Conservation (phyloP, 371 early-diverging fungal genomes). For the Mucor saturninus region DNA sequence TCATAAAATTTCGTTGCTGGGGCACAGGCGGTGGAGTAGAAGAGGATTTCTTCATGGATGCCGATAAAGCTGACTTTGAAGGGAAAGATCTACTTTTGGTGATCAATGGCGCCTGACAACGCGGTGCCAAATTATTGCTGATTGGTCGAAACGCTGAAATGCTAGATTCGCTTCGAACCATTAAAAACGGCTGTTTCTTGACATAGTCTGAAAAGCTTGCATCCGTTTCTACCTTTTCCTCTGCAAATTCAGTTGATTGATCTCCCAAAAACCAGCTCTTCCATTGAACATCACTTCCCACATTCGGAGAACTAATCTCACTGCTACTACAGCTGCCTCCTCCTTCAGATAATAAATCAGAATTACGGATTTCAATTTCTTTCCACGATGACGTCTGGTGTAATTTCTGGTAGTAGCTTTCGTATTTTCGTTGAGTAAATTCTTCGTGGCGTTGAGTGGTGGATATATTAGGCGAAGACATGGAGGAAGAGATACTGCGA, state of each 20-base stretch:
- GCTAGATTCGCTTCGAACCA: conserved; percentile 34
- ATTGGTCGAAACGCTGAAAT: conserved; percentile 38
- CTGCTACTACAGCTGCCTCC: conserved; percentile 9
- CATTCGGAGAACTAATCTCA: neutral
- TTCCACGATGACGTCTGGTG: conserved; percentile 21
- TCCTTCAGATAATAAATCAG: neutral
- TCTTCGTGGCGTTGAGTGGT: neutral
- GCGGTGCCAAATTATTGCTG: conserved; percentile 36
- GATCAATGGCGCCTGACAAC: conserved; percentile 29
- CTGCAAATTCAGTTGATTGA: conserved; percentile 11
- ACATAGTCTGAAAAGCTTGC: conserved; percentile 1
- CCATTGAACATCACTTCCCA: conserved; percentile 16
- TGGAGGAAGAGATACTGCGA: conserved; percentile 7
- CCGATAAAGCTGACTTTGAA: conserved; percentile 25
- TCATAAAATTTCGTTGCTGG: conserved; percentile 36
- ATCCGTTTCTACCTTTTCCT: conserved; percentile 29
- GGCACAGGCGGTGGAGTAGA: conserved; percentile 26
- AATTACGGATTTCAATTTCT: conserved; percentile 4
- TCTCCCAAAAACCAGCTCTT: conserved; percentile 28
- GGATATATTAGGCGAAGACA: conserved; percentile 17
- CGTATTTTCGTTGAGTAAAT: conserved; percentile 7
- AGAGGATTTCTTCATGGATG: conserved; percentile 9
- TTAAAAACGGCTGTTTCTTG: conserved; percentile 12
- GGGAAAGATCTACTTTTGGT: conserved; percentile 49
- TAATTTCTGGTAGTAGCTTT: conserved; percentile 17